These are phyloP conservation scores for Pterulicium gracile DNA, from an alignment of 1,284 basidiomycete species.

Conservation along the genomic window DNA sequence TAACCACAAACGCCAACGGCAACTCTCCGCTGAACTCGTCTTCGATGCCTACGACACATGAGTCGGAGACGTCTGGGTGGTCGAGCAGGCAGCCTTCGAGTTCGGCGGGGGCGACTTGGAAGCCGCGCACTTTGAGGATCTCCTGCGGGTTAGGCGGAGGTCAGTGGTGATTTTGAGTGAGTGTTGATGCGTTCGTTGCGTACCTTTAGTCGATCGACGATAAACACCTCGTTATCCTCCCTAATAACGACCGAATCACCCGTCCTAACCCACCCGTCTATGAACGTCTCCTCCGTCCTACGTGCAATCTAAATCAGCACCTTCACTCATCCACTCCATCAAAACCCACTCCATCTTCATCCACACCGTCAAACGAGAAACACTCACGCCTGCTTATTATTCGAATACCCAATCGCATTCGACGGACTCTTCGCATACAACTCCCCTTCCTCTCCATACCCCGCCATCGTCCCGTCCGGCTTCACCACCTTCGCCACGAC, in stretches of 20 bases:
- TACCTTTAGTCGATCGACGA: conserved; percentile 63
- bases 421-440: conserved; percentile 46
- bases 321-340: too few species aligned
- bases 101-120: conserved; percentile 61
- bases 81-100: conserved; percentile 62
- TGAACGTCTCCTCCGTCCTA: conserved; percentile 43
- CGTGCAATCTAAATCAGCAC: too few species aligned
- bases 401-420: conserved; percentile 44
- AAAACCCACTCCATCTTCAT: neutral
- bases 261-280: conserved; percentile 55
- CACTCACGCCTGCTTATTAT: conserved; percentile 54
- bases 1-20: conserved; percentile 45
- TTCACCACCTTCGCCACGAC: conserved; percentile 43
- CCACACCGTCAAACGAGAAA: conserved; percentile 2
- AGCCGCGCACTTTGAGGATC: conserved; percentile 54
- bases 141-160: conserved; percentile 23
- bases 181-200: neutral
- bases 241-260: conserved; percentile 58
- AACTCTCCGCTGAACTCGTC: conserved; percentile 64
- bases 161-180: too few species aligned
- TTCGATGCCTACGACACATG: conserved; percentile 66
- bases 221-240: conserved; percentile 45
- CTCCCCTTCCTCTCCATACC: conserved; percentile 52
- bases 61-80: conserved; percentile 59
- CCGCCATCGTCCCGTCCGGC: conserved; percentile 44